Conservation (phyloP, 1,284 basidiomycete genomes). For the Limonomyces culmigenus region DNA sequence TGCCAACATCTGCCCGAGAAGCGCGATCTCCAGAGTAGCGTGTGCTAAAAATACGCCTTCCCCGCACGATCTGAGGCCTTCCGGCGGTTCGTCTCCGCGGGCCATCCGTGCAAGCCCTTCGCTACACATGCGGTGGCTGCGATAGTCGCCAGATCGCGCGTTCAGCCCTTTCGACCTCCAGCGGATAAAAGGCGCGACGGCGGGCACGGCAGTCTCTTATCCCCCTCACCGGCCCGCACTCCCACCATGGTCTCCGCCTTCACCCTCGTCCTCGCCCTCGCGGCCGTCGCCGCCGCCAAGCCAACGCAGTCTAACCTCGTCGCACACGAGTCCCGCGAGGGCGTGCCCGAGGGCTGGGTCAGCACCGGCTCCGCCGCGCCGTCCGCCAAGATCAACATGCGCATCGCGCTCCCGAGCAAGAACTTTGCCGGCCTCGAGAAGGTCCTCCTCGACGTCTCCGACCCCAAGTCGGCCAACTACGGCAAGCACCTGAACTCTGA, state of each 20-base stretch:
- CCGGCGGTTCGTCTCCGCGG: too few species aligned
- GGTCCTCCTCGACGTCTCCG: conserved; percentile 15
- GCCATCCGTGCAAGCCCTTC: too few species aligned
- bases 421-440: conserved; percentile 18
- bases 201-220: too few species aligned
- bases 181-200: too few species aligned
- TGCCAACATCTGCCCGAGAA: too few species aligned
- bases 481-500: conserved; percentile 15
- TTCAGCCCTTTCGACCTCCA: too few species aligned
- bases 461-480: conserved; percentile 12
- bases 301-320: not conserved
- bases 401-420: conserved; percentile 17
- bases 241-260: conserved; percentile 1
- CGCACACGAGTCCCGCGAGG: conserved; percentile 14
- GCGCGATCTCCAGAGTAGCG: too few species aligned
- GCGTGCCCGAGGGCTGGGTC: conserved; percentile 14
- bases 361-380: conserved; percentile 12
- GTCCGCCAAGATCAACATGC: conserved; percentile 14
- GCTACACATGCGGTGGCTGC: too few species aligned
- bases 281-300: not conserved
- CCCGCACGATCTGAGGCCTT: too few species aligned
- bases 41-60: too few species aligned
- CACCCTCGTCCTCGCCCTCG: not conserved
- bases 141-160: too few species aligned
- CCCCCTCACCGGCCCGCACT: too few species aligned